Conservation (phyloP, 2,329 filamentous ascomycete species). For the Botrytis elliptica region DNA sequence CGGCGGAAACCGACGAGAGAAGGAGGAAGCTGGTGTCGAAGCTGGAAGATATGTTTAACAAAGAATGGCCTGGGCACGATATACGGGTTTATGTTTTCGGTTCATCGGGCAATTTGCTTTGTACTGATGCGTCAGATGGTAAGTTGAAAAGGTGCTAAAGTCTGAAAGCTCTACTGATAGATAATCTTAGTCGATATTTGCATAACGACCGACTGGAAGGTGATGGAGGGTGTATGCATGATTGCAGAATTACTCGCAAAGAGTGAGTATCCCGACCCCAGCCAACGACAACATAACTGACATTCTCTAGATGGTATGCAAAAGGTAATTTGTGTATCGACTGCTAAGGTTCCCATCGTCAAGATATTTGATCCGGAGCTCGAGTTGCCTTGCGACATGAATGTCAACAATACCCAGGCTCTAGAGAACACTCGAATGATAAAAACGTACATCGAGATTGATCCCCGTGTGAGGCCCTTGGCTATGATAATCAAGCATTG, state of each 20-base stretch:
- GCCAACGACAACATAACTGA: constrained; percentile 39
- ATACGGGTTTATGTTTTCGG: constrained; percentile 94
- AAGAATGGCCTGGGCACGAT: constrained; percentile 86
- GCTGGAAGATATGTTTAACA: constrained; percentile 81
- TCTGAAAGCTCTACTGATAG: constrained; percentile 21
- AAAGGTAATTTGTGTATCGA: constrained; percentile 89
- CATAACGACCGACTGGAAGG: constrained; percentile 87
- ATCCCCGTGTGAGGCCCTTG: constrained; percentile 83
- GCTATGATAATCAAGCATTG: constrained; percentile 98
- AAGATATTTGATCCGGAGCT: constrained; percentile 98
- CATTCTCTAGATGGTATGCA: constrained; percentile 80
- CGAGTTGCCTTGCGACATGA: constrained; percentile 90
- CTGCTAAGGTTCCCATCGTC: constrained; percentile 95
- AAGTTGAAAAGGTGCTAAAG: constrained; percentile 41
- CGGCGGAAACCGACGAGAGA: constrained; percentile 72
- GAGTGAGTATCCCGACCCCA: constrained; percentile 56
- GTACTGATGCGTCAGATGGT: constrained; percentile 96
- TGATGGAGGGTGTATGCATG: constrained; percentile 84
- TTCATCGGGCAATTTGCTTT: constrained; percentile 94
- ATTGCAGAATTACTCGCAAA: constrained; percentile 82
- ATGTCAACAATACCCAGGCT: constrained; percentile 94
- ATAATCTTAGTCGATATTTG: constrained; percentile 80
- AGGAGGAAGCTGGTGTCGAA: constrained; percentile 78
- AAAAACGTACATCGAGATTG: constrained; percentile 91
- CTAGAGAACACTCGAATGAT: constrained; percentile 98